Conservation (phyloP, 2,329 filamentous ascomycete species). For the Bipolaris sorokiniana region DNA sequence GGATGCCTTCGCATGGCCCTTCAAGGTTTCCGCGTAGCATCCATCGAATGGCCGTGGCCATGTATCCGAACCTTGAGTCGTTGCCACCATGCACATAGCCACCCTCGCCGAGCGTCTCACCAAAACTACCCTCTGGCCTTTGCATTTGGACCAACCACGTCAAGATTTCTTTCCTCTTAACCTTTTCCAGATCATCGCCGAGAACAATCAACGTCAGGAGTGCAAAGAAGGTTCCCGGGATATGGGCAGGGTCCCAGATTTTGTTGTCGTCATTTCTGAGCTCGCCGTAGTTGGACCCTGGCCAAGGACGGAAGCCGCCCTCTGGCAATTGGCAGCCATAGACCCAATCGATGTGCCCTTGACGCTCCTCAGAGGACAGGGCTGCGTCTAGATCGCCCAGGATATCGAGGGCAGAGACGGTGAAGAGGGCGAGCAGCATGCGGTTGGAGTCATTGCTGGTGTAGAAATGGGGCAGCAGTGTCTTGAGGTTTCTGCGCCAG, state of each 20-base stretch:
- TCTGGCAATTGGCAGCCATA: conserved; percentile 82
- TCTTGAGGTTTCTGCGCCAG: conserved; percentile 87
- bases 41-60: conserved; percentile 81
- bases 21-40: conserved; percentile 70
- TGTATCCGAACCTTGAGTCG: conserved; percentile 88
- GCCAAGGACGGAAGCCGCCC: conserved; percentile 88
- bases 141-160: conserved; percentile 79
- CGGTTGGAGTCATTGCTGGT: conserved; percentile 89
- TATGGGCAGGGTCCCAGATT: conserved; percentile 75
- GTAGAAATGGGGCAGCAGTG: conserved; percentile 80
- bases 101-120: conserved; percentile 72
- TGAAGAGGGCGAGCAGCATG: conserved; percentile 89
- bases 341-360: conserved; percentile 74
- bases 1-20: conserved; percentile 61
- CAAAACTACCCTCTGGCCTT: conserved; percentile 86
- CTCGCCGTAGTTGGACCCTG: conserved; percentile 66
- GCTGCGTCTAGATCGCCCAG: conserved; percentile 68
- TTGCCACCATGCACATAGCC: conserved; percentile 74
- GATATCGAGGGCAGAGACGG: conserved; percentile 81
- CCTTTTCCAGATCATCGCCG: conserved; percentile 65
- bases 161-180: conserved; percentile 72
- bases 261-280: conserved; percentile 59
- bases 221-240: conserved; percentile 90
- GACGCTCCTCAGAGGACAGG: conserved; percentile 60
- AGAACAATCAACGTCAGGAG: conserved; percentile 73